Percentiles rank a stretch among this genome's conserved stretches.
phyloP scores from a whole-genome alignment of 2,329 filamentous ascomycete genomes.

The Falciphora oryzae region DNA sequence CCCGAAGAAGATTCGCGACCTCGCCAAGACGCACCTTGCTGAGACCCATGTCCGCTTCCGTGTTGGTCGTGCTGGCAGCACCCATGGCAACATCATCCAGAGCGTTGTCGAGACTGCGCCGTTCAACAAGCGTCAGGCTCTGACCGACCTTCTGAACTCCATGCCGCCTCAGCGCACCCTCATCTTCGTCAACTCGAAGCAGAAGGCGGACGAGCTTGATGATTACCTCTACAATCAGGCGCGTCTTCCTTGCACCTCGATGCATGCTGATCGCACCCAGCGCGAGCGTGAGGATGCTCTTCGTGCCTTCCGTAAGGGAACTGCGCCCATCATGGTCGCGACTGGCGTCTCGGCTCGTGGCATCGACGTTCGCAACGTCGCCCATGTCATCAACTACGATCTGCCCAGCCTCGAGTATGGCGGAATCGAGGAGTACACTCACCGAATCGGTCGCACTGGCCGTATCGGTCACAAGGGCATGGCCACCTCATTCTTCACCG shows the following conservation, averaged over 20 bases:
- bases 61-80: constrained; percentile 80
- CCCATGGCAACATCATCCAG: constrained; percentile 79
- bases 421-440: constrained; percentile 90
- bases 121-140: constrained; percentile 59
- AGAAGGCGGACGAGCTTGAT: constrained; percentile 74
- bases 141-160: constrained; percentile 67
- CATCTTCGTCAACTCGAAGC: constrained; percentile 83
- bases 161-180: constrained; percentile 72
- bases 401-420: constrained; percentile 68
- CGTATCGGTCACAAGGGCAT: constrained; percentile 84
- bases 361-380: constrained; percentile 79
- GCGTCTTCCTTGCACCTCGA: constrained; percentile 72
- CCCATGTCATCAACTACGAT: constrained; percentile 92
- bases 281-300: constrained; percentile 87
- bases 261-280: constrained; percentile 83
- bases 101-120: constrained; percentile 63
- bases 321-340: constrained; percentile 73
- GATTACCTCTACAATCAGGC: constrained; percentile 78
- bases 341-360: constrained; percentile 86
- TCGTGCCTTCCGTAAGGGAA: constrained; percentile 73
- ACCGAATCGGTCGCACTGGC: constrained; percentile 92
- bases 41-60: constrained; percentile 72
- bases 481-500: constrained; percentile 84
- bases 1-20: constrained; percentile 67
- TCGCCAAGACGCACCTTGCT: constrained; percentile 72